These are phyloP conservation scores for Batkoa obscura DNA, from an alignment of 371 early-diverging fungal genomes.

Conservation along the genomic window DNA sequence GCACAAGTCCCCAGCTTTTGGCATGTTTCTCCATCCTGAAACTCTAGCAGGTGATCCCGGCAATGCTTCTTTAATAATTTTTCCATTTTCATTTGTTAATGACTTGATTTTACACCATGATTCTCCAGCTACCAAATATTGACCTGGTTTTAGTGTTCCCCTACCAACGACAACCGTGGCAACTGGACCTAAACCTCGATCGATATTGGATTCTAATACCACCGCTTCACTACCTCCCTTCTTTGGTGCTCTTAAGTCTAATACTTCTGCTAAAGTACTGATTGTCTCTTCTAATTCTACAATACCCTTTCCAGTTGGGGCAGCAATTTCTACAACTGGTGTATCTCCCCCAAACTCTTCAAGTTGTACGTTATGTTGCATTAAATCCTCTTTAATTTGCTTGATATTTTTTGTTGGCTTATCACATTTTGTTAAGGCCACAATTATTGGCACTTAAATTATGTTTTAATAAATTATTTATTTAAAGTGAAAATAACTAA, in stretches of 20 bases:
- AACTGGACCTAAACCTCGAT: conserved; percentile 64
- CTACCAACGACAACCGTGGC: conserved; percentile 73
- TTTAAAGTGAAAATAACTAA: not conserved
- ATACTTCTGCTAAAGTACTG: conserved; percentile 60
- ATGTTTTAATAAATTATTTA: not conserved
- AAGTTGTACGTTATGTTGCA: conserved; percentile 57
- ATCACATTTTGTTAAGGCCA: conserved; percentile 94
- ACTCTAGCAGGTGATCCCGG: conserved; percentile 82
- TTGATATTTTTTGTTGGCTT: conserved; percentile 30
- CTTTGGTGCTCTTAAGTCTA: conserved; percentile 49
- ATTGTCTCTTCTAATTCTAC: conserved; percentile 79
- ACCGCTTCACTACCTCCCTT: conserved; percentile 52
- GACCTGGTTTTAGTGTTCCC: conserved; percentile 63
- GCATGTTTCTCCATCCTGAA: conserved; percentile 84
- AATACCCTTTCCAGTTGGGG: conserved; percentile 65
- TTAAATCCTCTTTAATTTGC: conserved; percentile 53
- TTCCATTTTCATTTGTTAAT: conserved; percentile 61
- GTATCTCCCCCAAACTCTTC: conserved; percentile 93
- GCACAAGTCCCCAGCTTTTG: conserved; percentile 75
- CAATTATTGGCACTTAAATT: conserved; percentile 66
- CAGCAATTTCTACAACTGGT: conserved; percentile 75
- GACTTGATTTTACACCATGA: conserved; percentile 76
- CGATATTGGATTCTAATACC: conserved; percentile 73
- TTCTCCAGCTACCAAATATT: conserved; percentile 59
- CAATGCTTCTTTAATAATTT: conserved; percentile 43